Evolutionary conservation across 2,329 filamentous ascomycete genomes (phyloP).

Genomic region (Neocatenulostroma microsporum): DNA sequence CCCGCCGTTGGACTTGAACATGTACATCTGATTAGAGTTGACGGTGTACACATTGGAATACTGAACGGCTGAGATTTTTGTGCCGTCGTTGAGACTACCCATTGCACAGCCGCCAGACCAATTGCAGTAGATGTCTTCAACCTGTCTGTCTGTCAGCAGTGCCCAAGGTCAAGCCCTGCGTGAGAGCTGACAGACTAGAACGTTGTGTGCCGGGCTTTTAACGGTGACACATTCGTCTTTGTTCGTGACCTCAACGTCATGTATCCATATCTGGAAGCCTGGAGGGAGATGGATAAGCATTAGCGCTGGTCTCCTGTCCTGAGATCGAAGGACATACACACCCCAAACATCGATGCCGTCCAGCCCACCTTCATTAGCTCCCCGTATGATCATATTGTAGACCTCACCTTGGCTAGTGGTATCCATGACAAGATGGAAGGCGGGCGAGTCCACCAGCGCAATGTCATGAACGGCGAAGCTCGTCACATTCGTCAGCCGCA

Average conservation of each 20-base stretch:
- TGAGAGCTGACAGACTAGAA: too few species aligned
- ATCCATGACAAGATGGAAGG: constrained; percentile 46
- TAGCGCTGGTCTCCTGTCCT: too few species aligned
- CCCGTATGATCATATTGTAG: constrained; percentile 50
- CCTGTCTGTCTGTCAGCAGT: too few species aligned
- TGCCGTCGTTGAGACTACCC: constrained; percentile 46
- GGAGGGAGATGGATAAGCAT: too few species aligned
- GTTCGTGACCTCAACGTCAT: constrained; percentile 55
- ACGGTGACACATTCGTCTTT: constrained; percentile 54
- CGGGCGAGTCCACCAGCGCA: constrained; percentile 42
- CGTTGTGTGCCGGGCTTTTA: constrained; percentile 46
- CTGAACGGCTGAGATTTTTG: constrained; percentile 44
- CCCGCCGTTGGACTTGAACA: constrained; percentile 54
- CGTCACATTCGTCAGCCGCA: constrained; percentile 39
- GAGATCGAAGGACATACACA: too few species aligned
- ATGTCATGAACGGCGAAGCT: constrained; percentile 46
- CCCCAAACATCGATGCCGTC: constrained; percentile 52
- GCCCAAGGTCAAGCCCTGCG: too few species aligned
- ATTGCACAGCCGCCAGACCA: constrained; percentile 53
- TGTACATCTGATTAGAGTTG: constrained; percentile 53
- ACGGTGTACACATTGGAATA: constrained; percentile 54
- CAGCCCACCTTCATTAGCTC: constrained; percentile 45
- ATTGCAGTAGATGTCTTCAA: constrained; percentile 57
- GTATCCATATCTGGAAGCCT: constrained; percentile 53
- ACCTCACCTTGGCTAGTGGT: constrained; percentile 47